A percentile compares a stretch with the other conserved stretches of the same genome.
phyloP scores from a whole-genome alignment of 2,329 filamentous ascomycete genomes.

The Colletotrichum zoysiae region DNA sequence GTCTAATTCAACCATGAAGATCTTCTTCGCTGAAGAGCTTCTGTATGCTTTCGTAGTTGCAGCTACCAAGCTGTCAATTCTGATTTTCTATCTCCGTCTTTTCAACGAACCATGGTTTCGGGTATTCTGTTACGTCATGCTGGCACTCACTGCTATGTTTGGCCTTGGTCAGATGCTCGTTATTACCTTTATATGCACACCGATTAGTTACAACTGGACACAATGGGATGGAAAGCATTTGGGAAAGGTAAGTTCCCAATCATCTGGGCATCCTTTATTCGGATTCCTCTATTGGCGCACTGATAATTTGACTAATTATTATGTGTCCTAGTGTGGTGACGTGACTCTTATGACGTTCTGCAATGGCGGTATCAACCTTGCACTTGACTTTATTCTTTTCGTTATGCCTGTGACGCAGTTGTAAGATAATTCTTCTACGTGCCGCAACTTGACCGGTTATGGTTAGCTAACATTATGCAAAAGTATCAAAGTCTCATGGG shows the following conservation, averaged over 20 bases:
- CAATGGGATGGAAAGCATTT: slow-evolving; percentile 22
- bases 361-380: slow-evolving; percentile 23
- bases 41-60: slow-evolving; percentile 27
- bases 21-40: slow-evolving; percentile 27
- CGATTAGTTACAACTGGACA: slow-evolving; percentile 25
- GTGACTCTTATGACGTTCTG: slow-evolving; percentile 6
- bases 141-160: background rate
- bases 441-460: background rate
- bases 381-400: slow-evolving; percentile 19
- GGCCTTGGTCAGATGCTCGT: slow-evolving; percentile 21
- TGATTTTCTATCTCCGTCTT: slow-evolving; percentile 26
- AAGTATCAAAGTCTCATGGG: slow-evolving; percentile 30
- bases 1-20: background rate
- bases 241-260: background rate
- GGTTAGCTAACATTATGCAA: background rate
- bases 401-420: slow-evolving; percentile 34
- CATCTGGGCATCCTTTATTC: too few species aligned
- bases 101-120: slow-evolving; percentile 27
- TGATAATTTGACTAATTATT: background rate
- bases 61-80: slow-evolving; percentile 21
- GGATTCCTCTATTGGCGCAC: background rate
- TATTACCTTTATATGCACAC: slow-evolving; percentile 10
- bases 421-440: slow-evolving; percentile 2
- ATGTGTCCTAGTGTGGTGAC: background rate
- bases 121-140: background rate